These are phyloP conservation scores for Suhomyces kilbournensis DNA, from an alignment of 805 yeast species.

Conservation along the genomic window DNA sequence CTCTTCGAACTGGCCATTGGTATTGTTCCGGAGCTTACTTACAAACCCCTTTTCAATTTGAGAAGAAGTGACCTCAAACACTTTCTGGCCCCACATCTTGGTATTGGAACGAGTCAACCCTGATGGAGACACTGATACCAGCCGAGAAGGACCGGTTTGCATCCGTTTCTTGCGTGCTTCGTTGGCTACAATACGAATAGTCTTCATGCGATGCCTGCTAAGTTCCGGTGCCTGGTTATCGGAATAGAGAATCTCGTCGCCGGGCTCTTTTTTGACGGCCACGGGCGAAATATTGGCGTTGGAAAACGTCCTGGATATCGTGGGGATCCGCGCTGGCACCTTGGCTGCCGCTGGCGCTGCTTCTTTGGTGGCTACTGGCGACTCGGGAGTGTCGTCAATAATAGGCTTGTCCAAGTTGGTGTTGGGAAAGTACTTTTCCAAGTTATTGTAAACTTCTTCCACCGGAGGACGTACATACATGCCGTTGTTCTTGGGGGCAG, in stretches of 20 bases:
- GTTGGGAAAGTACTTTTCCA: constrained; percentile 89
- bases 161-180: constrained; percentile 59
- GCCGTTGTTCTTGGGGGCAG: constrained; percentile 1
- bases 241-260: constrained; percentile 35
- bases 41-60: constrained; percentile 62
- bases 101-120: constrained; percentile 73
- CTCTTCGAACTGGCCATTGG: constrained; percentile 67
- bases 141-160: constrained; percentile 10
- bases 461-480: constrained; percentile 90
- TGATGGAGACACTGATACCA: background rate
- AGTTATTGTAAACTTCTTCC: constrained; percentile 86
- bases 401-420: constrained; percentile 91
- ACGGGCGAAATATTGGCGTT: constrained; percentile 41
- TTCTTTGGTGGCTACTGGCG: constrained; percentile 39
- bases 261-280: constrained; percentile 18
- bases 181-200: constrained; percentile 88
- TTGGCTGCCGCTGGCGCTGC: background rate
- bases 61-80: constrained; percentile 82
- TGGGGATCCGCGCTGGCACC: constrained; percentile 21
- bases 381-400: constrained; percentile 61
- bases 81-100: constrained; percentile 96
- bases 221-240: constrained; percentile 38
- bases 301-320: constrained; percentile 43
- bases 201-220: constrained; percentile 68
- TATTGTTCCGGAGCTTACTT: constrained; percentile 59